A percentile compares a stretch with the other conserved stretches of the same genome.
These are phyloP conservation scores for Sporopachydermia cereana DNA, from an alignment of 1,139 yeast genomes.

Conservation along the genomic window DNA sequence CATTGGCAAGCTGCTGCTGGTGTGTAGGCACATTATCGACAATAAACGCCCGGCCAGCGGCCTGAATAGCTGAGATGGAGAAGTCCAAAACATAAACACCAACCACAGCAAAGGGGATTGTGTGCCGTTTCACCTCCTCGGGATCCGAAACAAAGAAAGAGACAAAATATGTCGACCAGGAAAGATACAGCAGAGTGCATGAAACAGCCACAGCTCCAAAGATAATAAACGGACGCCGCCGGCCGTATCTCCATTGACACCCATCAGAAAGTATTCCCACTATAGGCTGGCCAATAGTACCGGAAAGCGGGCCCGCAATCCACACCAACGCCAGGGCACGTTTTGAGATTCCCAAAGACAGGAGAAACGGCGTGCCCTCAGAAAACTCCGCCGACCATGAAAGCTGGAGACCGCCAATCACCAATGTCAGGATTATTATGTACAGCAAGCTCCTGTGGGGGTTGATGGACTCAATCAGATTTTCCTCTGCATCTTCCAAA, in stretches of 20 bases:
- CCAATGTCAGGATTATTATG: conserved; percentile 33
- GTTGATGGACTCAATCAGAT: conserved; percentile 17
- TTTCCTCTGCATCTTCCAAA: conserved; percentile 4
- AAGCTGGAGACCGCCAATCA: conserved; percentile 39
- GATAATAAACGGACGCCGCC: conserved; percentile 43
- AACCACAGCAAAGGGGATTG: conserved; percentile 35
- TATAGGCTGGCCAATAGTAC: conserved; percentile 47
- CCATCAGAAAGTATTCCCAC: conserved; percentile 45
- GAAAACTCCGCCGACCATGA: conserved; percentile 46
- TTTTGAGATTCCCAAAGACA: conserved; percentile 44
- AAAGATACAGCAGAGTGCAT: conserved; percentile 32
- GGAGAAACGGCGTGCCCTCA: conserved; percentile 38
- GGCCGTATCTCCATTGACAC: conserved; percentile 32
- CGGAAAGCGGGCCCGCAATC: conserved; percentile 54
- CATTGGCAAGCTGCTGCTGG: conserved; percentile 48
- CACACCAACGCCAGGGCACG: conserved; percentile 41
- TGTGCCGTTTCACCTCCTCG: conserved; percentile 18
- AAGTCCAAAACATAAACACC: conserved; percentile 44
- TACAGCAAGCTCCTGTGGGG: conserved; percentile 32
- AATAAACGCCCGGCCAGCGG: conserved; percentile 46
- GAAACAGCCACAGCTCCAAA: conserved; percentile 39
- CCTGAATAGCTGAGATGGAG: conserved; percentile 46
- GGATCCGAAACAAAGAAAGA: conserved; percentile 17
- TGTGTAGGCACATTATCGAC: conserved; percentile 43
- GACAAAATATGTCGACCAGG: conserved; percentile 35